Evolutionary conservation across 2,329 filamentous ascomycete species (phyloP).

Genomic region (Neofusicoccum ribis): DNA sequence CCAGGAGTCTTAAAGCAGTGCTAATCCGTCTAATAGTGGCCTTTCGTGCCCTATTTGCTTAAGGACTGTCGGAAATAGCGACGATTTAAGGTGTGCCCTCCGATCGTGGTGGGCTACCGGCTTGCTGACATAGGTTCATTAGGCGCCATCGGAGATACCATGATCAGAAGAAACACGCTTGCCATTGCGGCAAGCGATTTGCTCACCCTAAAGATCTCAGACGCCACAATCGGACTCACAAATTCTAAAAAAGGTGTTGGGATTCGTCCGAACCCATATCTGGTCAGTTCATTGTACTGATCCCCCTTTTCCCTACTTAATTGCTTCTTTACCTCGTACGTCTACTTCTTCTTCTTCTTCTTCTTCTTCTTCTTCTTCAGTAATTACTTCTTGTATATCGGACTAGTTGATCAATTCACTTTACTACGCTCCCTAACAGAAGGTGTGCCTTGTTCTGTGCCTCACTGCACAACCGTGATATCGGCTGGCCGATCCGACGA

Average conservation of each 20-base stretch:
- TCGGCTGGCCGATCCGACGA: not conserved
- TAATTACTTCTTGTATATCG: too few species aligned
- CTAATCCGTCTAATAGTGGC: not conserved
- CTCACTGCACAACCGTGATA: not conserved
- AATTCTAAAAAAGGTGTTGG: too few species aligned
- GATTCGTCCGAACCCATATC: too few species aligned
- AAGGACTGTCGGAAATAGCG: not conserved
- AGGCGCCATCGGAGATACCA: constrained; percentile 15
- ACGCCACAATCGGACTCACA: constrained; percentile 1
- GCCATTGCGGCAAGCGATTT: not conserved
- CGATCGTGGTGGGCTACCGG: not conserved
- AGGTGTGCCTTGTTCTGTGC: not conserved
- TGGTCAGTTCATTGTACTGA: too few species aligned
- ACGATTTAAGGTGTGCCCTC: not conserved
- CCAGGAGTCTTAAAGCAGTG: not conserved
- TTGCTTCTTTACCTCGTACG: too few species aligned
- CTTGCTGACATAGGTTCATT: not conserved
- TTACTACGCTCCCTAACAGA: too few species aligned
- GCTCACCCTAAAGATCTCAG: constrained; percentile 12
- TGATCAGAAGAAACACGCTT: not conserved
- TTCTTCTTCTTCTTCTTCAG: too few species aligned
- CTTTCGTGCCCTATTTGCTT: not conserved
- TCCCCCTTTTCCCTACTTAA: too few species aligned
- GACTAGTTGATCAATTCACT: too few species aligned
- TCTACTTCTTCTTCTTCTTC: too few species aligned